Evolutionary conservation across 805 yeast species (phyloP), one percentile per base, ranked within the genome.

Genomic region (Zygosaccharomyces pseudorouxii): DNA sequence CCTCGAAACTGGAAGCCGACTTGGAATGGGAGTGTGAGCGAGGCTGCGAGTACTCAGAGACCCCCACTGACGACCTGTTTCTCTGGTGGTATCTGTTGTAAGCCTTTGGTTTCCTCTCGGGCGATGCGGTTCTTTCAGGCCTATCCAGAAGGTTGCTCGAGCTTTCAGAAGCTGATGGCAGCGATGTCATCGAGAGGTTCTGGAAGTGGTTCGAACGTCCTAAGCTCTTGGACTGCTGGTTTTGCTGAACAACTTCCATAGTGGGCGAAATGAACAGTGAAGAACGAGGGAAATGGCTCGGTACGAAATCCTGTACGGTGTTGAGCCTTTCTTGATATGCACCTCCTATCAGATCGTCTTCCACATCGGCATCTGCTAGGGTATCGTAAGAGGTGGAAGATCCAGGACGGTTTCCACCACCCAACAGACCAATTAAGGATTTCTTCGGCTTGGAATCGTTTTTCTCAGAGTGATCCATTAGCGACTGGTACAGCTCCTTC

Each of bases 191-290:
- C 10, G 59, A 56, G 7, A 47, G 38, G 31, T 50, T 51, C 38
- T 48, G 20, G 33, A 49, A 46, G n/a, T 47, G 51, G 19, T 59
- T 50, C 4, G 72, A 62, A 20, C 38, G 45, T 10, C 46, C 50
- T 31, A 25, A 8, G 23, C 14, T 46, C 36, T 40, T 37, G 8
- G 43, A 42, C 30, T 50, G 63, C 38, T 71, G 65, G 56, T 68
- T 72, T 56, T 75, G 76, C 48, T 72, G 71, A 78, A 82, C 77
- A 14, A 82, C 84, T 58, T 85, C 89, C 14, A 82, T 82, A 0
- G 95, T 87, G 29, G 95, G 95, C 2, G 93, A 86, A 46, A 86
- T 78, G 65, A 84, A 87, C 77, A 83, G 73, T 2, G 71, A 68
- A 47, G 61, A 64, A 52, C 70, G 68, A 39, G 59, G 59, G 19